A percentile compares a stretch with the other conserved stretches of the same genome.
phyloP scores from a whole-genome alignment of 306 rosid genomes.

The Purshia tridentata region DNA sequence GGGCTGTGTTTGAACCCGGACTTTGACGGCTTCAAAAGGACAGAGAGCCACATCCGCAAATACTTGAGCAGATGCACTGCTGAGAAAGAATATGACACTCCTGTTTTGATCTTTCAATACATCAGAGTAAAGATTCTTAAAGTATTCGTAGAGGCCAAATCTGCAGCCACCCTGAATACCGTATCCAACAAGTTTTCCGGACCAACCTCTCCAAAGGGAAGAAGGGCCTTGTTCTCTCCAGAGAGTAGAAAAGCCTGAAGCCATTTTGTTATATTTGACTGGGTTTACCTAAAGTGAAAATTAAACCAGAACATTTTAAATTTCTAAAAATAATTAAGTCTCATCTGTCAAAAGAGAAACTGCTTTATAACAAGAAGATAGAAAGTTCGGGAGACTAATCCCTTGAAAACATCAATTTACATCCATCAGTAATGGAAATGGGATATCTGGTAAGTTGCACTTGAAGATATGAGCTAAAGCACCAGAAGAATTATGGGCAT shows the following conservation, averaged over 20 bases:
- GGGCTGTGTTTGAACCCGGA: conserved; percentile 60
- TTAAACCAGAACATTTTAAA: too few species aligned
- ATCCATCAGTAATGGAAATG: background rate
- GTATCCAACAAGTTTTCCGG: conserved; percentile 63
- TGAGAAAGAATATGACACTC: conserved; percentile 56
- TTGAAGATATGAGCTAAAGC: background rate
- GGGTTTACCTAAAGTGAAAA: conserved; percentile 64
- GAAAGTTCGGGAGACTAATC: background rate
- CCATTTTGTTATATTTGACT: conserved; percentile 48
- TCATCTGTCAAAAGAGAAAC: background rate
- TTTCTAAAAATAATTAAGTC: too few species aligned
- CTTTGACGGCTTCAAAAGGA: conserved; percentile 71
- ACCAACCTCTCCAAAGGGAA: conserved; percentile 86
- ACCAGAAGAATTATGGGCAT: background rate
- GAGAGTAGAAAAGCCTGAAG: conserved; percentile 55
- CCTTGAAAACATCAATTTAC: background rate
- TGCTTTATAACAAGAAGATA: background rate
- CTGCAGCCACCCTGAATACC: conserved; percentile 76
- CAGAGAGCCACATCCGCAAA: conserved; percentile 69
- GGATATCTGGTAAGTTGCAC: background rate
- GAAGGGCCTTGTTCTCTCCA: conserved; percentile 69
- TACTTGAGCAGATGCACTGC: conserved; percentile 66
- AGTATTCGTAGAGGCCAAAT: conserved; percentile 74
- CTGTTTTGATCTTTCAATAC: conserved; percentile 33
- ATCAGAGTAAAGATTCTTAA: conserved; percentile 60